Percentiles rank a stretch among this genome's conserved stretches.
These are phyloP conservation scores for Rhizopogon salebrosus DNA, from an alignment of 768 basidiomycete genomes.

Conservation along the genomic window DNA sequence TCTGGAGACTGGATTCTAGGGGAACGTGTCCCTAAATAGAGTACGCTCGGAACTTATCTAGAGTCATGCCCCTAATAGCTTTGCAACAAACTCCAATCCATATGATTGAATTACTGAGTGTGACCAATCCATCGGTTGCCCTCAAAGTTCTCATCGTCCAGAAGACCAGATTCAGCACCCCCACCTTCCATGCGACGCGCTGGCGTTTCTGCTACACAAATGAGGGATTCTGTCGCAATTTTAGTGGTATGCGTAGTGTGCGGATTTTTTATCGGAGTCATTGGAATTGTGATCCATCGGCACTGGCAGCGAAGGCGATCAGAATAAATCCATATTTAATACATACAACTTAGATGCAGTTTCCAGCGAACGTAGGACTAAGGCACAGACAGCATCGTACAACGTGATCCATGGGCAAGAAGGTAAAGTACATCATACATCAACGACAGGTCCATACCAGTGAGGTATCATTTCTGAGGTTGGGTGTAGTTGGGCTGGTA, in stretches of 20 bases:
- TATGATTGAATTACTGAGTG: constrained; percentile 38
- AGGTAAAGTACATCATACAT: background rate
- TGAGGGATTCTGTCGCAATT: constrained; percentile 11
- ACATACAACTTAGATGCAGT: background rate
- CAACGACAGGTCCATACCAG: background rate
- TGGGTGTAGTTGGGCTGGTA: constrained; percentile 27
- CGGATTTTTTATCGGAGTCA: constrained; percentile 33
- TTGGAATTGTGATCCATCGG: constrained; percentile 17
- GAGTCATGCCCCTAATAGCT: constrained; percentile 5
- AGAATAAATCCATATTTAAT: background rate
- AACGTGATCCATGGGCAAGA: background rate
- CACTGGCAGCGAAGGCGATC: constrained; percentile 1
- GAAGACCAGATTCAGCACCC: constrained; percentile 37
- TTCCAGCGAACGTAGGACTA: background rate
- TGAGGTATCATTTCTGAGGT: constrained; percentile 7
- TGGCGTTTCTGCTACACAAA: constrained; percentile 10
- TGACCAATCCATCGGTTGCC: constrained; percentile 35
- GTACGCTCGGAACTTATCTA: constrained; percentile 25
- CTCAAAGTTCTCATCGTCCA: constrained; percentile 34
- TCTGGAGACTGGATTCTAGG: constrained; percentile 60
- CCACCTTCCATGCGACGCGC: constrained; percentile 10
- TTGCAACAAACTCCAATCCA: constrained; percentile 29
- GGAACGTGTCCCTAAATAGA: constrained; percentile 52
- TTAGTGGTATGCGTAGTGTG: constrained; percentile 22
- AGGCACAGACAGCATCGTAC: background rate